A percentile compares a stretch with the other conserved stretches of the same genome.
Conservation (phyloP, 2,329 filamentous ascomycete species). For the Colletotrichum horii region DNA sequence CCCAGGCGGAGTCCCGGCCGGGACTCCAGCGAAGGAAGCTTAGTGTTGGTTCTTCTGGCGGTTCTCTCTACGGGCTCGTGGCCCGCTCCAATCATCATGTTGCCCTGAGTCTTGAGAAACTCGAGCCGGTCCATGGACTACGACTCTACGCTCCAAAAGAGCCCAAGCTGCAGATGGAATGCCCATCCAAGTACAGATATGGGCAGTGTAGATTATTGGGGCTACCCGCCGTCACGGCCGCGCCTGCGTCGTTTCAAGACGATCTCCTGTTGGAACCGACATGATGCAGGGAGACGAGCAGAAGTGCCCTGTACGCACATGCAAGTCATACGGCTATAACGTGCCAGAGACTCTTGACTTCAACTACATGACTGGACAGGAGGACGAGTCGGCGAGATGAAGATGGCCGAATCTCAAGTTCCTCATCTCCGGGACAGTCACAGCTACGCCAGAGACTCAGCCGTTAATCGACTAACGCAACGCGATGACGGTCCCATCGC, state of each 20-base stretch:
- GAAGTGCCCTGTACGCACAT: constrained; percentile 15
- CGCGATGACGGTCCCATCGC: not conserved
- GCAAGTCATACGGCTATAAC: constrained; percentile 14
- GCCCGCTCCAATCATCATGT: constrained; percentile 12
- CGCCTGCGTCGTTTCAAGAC: constrained; percentile 22
- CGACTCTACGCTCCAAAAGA: not conserved
- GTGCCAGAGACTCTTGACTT: not conserved
- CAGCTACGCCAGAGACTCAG: not conserved
- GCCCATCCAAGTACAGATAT: not conserved
- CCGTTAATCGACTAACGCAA: not conserved
- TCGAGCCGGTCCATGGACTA: not conserved
- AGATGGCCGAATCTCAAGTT: not conserved
- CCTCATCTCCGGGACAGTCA: constrained; percentile 14
- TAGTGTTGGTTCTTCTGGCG: constrained; percentile 2
- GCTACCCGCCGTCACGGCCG: constrained; percentile 7
- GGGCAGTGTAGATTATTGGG: not conserved
- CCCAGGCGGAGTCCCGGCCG: constrained; percentile 11
- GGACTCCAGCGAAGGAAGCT: constrained; percentile 9
- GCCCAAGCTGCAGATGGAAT: constrained; percentile 5
- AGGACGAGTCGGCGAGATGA: not conserved
- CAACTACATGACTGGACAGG: not conserved
- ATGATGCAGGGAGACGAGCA: constrained; percentile 13
- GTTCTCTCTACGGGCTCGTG: not conserved
- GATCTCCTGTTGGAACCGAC: constrained; percentile 16
- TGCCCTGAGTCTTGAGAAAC: constrained; percentile 14